Base-by-base conservation (phyloP, 164 flowering plant species). In the Protea cynaroides region DNA sequence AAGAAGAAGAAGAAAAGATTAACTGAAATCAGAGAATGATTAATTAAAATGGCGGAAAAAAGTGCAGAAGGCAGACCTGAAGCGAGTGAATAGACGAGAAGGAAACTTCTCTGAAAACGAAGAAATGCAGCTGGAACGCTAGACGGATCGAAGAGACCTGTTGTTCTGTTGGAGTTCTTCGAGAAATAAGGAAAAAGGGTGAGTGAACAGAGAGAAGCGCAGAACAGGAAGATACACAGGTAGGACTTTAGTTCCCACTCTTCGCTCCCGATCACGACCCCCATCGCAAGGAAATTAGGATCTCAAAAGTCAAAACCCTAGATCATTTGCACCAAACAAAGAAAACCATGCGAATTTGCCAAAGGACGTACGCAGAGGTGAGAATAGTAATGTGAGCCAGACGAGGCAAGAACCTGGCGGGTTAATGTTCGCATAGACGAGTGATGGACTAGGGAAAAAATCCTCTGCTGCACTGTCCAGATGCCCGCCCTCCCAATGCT, bases 221-320 rank as follows among this genome's bases (percentile, higher is more conserved):
- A 8, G 78, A 91, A 82, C 29, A 91, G 60, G 82, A 91, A 79
- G 50, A 85, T 10, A 56, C 51, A 82, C 0, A 79, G 37, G 11
- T 70, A 52, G 25, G 80, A 74, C 56, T 70, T 78, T n/a, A 91
- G 95, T 64, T 85, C 86, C 97, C 97, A 94, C 0, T 81, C 71
- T 3, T 71, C 72, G 74, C 69, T 83, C 70, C 86, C 90, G 66
- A 94, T 85, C 24, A 84, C 86, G 12, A 91, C 84, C 44, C 78
- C 95, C 97, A 88, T 90, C 65, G 29, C 3, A 29, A 36, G 47
- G 17, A 22, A 18, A 44, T 56, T 55, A 58, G 19, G 62, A 59
- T 65, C 56, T 62, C 67, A 61, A n/a, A n/a, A n/a, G n/a, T n/a
- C n/a, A n/a, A 65, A 69, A 40, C 74, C 69, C 69, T 66, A 60